Evolutionary conservation across 2,329 filamentous ascomycete genomes (phyloP), one percentile per base, ranked within the genome.

Genomic region (Colletotrichum acutatum): DNA sequence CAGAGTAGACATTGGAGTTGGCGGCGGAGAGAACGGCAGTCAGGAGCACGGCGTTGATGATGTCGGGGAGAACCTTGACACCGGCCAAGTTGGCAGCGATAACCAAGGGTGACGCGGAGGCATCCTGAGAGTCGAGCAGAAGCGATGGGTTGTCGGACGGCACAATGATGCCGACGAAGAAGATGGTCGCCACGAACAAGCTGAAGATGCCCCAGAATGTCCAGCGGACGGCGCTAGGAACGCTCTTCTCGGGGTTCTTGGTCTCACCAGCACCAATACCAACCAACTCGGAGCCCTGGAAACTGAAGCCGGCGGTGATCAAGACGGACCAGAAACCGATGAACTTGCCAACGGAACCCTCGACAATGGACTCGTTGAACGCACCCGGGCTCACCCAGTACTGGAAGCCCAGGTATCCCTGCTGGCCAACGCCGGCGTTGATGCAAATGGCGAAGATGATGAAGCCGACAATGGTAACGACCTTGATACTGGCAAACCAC

Each of bases 251-350:
- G 6, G 93, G 94, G 79, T 95, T 90, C 60, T 89, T 88, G 8
- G 92, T 92, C 83, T 96, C 94, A 73, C 93, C 93, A 5, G 93
- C 93, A n/a, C 92, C 92, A 60, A 96, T 90, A 74, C 91, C 93
- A 9, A 95, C 93, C 19, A 95, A 87, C 82, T 95, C 94, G 2
- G 92, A 90, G 54, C 93, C 93, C 80, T 93, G 91, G 82, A 90
- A 94, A 24, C 89, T 89, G 80, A 94, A 93, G n/a, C 89, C 90
- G 26, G 92, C 92, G 65, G 90, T 90, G 75, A 93, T 89, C 53
- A 94, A 83, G 19, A 92, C 90, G 37, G 90, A 87, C 90, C 91
- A 93, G 84, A 93, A 93, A 12, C 90, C 91, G 64, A 93, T 88
- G 74, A 93, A 93, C 79, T 90, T 90, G 57, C 90, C 91, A 2